Evolutionary conservation across 2,329 filamentous ascomycete genomes (phyloP), one percentile per base, ranked within the genome.

Genomic region (Penicillium verrucosum): DNA sequence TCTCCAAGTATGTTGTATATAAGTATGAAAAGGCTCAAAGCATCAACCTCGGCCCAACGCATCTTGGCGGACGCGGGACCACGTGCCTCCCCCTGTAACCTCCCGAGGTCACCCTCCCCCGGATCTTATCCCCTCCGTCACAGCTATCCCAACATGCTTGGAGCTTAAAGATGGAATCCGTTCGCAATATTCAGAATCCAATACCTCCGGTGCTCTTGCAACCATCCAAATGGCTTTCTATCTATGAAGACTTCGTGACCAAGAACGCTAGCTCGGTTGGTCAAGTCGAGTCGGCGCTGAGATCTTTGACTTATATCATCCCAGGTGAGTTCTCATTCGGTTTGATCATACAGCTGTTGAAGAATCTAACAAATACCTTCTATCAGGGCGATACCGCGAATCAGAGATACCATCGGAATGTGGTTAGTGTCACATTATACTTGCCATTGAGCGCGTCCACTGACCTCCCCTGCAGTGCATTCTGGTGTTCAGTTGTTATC

Each of bases 321-420:
- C 94, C 93, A 56, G 92, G 89, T 73, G 46, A 53, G 61, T 45
- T 36, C 16, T 23, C 18, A 32, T 41, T 51, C 25, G 40, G 25
- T 25, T 16, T 36, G 11, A 25, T 21, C 23, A 10, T 50, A 6
- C 45, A 30, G 21, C 9, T 44, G 30, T 46, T 23, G 30, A 30
- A 34, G 3, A 12, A 34, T 25, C 45, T 38, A 37, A 51, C n/a
- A 21, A 57, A 14, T 27, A 9, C 14, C 36, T 9, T 34, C 27
- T 40, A 25, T 21, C 46, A 78, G 75, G 75, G 44, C 74, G 75
- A 49, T 78, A 76, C 63, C 72, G 75, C 37, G 93, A 97, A 76
- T 92, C 93, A 60, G 94, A 97, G 73, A 88, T 97, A 65, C 91
- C 93, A 47, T 96, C 93, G 50, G 94, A 99, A 76, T 93, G 89